Evolutionary conservation across 345 rosid species (phyloP).

Genomic region (Acer yangbiense): DNA sequence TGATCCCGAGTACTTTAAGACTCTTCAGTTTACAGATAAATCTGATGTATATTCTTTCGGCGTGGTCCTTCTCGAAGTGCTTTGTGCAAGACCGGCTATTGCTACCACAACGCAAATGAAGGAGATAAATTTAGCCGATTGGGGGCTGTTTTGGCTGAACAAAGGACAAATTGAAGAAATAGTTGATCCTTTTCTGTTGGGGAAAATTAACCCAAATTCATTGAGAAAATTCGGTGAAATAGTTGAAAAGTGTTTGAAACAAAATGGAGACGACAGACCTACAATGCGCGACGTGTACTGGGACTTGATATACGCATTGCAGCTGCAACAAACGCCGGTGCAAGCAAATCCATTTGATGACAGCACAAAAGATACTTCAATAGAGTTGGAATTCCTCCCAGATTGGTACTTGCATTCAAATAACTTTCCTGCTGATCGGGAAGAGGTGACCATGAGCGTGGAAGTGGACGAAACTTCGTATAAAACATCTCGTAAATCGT

Average conservation of each 20-base stretch:
- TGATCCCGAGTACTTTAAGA: constrained; percentile 53
- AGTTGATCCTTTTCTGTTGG: constrained; percentile 40
- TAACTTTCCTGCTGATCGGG: neutral
- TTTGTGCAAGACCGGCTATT: constrained; percentile 55
- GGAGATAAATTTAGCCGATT: constrained; percentile 52
- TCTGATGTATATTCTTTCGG: constrained; percentile 65
- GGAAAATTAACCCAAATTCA: constrained; percentile 44
- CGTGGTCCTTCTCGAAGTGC: constrained; percentile 57
- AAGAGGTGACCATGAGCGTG: neutral
- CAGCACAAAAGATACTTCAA: constrained; percentile 12
- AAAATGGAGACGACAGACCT: constrained; percentile 49
- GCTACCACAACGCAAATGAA: constrained; percentile 32
- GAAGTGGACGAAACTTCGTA: neutral
- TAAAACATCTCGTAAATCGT: neutral
- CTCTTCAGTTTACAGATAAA: constrained; percentile 54
- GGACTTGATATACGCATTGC: constrained; percentile 53
- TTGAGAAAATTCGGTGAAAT: constrained; percentile 50
- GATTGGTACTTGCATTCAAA: neutral
- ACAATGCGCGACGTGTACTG: constrained; percentile 61
- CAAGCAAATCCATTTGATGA: constrained; percentile 17
- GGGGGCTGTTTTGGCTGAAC: constrained; percentile 36
- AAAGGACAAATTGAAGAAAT: constrained; percentile 45
- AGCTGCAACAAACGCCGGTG: constrained; percentile 25
- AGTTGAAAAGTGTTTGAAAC: constrained; percentile 63
- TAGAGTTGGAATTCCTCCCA: neutral